phyloP scores from a whole-genome alignment of 176 grass and related monocot genomes.

The Otatea glauca region DNA sequence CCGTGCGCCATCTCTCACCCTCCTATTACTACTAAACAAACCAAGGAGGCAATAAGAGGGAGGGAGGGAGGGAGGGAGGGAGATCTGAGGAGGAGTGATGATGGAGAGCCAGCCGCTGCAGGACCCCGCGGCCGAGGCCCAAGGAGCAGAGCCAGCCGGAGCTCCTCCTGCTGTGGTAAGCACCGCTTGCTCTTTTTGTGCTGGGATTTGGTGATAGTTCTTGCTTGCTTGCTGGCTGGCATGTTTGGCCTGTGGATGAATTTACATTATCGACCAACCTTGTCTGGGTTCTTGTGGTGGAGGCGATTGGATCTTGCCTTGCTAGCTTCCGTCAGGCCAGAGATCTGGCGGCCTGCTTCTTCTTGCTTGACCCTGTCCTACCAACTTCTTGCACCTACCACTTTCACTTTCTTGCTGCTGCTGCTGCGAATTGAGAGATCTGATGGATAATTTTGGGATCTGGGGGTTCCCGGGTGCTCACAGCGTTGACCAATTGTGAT shows the following conservation, averaged over 20 bases:
- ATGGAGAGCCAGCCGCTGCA: constrained; percentile 74
- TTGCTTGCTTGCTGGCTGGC: not conserved
- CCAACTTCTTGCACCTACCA: not conserved
- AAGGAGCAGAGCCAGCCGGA: constrained; percentile 17
- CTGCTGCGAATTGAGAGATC: constrained; percentile 28
- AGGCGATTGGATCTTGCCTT: not conserved
- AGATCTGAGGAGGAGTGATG: constrained; percentile 48
- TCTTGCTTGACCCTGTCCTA: not conserved
- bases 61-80: not conserved
- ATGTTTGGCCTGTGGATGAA: not conserved
- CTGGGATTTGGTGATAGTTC: not conserved
- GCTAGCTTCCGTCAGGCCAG: not conserved
- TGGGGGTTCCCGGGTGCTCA: not conserved
- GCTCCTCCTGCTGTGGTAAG: constrained; percentile 52
- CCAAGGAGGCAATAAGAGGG: not conserved
- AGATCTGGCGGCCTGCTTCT: constrained; percentile 11
- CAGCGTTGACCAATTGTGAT: constrained; percentile 4
- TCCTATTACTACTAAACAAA: constrained; percentile 28
- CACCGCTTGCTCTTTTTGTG: not conserved
- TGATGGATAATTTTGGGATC: not conserved
- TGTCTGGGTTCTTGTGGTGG: not conserved
- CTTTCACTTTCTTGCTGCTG: not conserved
- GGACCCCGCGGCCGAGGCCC: constrained; percentile 20
- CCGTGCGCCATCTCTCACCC: not conserved
- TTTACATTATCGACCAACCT: not conserved